Evolutionary conservation across 2,329 filamentous ascomycete genomes (phyloP), one percentile per base, ranked within the genome.

Genomic region (Calonectria ilicicola): DNA sequence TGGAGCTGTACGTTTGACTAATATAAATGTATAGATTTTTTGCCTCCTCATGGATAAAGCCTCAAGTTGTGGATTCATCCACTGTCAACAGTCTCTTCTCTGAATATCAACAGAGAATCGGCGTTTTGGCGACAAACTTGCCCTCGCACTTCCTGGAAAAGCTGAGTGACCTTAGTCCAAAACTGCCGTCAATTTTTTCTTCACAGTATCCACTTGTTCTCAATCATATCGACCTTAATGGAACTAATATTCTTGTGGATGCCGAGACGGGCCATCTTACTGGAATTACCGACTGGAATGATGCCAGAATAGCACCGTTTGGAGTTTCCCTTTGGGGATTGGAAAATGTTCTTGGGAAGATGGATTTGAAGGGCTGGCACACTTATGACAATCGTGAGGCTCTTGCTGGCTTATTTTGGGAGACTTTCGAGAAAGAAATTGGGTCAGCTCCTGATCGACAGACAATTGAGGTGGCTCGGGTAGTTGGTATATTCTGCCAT

Each of bases 291-390:
- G 63, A 66, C 32, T 66, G 63, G 68, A 47, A 23, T 6, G 51
- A 66, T 3, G 68, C 68, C 5, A 42, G 17, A 27, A 32, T 63
- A 6, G 8, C 44, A 4, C 68, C 44, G 21, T 70, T 70, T 38
- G 68, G 62, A 1, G 15, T 53, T 27, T 26, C 42, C 21, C 44
- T 70, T 15, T 70, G 63, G 68, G 63, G 68, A 6, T 21, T 70
- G 4, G 68, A 70, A 23, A 70, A 65, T 26, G n/a, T 58, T 2
- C 67, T 69, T 21, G 67, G 67, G 14, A 53, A 42, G 9, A 64
- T 69, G 46, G 35, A 47, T 21, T 64, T 46, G 5, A n/a, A 46
- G 9, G 67, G 58, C 21, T 69, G 67, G 67, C 58, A 69, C 21
- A 56, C 32, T 38, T 53, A 65, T 29, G 67, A 56, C 14, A 46